Conservation (phyloP, 2,329 filamentous ascomycete genomes). For the Aspergillus fumigatus region DNA sequence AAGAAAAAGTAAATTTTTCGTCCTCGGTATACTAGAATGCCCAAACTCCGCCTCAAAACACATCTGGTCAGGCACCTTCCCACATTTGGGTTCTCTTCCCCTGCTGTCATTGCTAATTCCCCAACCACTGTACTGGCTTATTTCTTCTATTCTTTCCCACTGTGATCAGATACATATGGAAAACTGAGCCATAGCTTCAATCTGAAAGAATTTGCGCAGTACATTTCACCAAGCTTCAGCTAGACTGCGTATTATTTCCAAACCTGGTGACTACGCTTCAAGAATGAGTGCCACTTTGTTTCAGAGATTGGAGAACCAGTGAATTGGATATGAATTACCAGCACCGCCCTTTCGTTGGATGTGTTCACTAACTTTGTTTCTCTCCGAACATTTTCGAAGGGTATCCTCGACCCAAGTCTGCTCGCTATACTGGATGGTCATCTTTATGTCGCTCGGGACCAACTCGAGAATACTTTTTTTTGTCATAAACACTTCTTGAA, state of each 20-base stretch:
- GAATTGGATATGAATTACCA: not conserved
- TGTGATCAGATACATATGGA: not conserved
- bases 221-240: not conserved
- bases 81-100: constrained; percentile 1
- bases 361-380: not conserved
- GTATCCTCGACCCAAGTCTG: not conserved
- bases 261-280: not conserved
- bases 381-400: not conserved
- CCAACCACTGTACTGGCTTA: not conserved
- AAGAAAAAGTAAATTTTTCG: not conserved
- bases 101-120: not conserved
- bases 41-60: constrained; percentile 14
- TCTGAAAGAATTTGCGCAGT: not conserved
- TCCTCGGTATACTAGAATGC: constrained; percentile 7
- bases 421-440: not conserved
- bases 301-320: not conserved
- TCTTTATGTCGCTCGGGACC: not conserved
- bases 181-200: not conserved
- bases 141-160: not conserved
- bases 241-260: not conserved
- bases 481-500: not conserved
- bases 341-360: not conserved
- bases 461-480: not conserved
- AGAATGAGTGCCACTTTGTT: not conserved
- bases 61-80: constrained; percentile 7